Conservation (phyloP, 305 asterid species). For the Plantago lanceolata region DNA sequence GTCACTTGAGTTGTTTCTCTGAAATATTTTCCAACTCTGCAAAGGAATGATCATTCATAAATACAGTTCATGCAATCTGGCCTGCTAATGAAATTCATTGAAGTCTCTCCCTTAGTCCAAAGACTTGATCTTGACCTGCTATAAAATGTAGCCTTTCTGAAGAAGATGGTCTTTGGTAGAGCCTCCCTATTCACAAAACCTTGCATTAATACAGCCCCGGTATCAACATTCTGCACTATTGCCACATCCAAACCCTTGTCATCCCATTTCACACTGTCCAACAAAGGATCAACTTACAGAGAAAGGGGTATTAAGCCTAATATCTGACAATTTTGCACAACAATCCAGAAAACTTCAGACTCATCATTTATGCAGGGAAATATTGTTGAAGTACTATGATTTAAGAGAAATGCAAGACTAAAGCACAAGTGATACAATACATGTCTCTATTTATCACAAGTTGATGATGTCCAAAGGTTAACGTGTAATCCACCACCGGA, state of each 20-base stretch:
- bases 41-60: too few relatives aligned
- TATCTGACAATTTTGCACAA: too few relatives aligned
- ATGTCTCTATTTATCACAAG: neutral
- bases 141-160: slow-evolving; percentile 75
- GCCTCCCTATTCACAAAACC: slow-evolving; percentile 80
- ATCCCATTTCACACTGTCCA: slow-evolving; percentile 89
- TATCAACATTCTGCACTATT: slow-evolving; percentile 86
- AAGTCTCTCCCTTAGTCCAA: slow-evolving; percentile 98
- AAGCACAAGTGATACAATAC: neutral
- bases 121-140: slow-evolving; percentile 80
- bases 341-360: neutral
- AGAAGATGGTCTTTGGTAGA: slow-evolving; percentile 56
- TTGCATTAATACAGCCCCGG: slow-evolving; percentile 88
- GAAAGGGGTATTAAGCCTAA: slow-evolving; percentile 21
- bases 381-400: neutral
- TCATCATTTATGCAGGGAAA: neutral
- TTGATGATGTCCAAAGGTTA: neutral
- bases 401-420: neutral
- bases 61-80: too few relatives aligned
- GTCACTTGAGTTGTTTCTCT: too few relatives aligned
- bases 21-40: too few relatives aligned
- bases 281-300: slow-evolving; percentile 60
- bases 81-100: slow-evolving; percentile 84
- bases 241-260: slow-evolving; percentile 93
- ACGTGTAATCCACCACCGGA: too few relatives aligned